These are phyloP conservation scores for Desmodesmus armatus DNA, from an alignment of 139 green algal genomes.

Conservation along the genomic window DNA sequence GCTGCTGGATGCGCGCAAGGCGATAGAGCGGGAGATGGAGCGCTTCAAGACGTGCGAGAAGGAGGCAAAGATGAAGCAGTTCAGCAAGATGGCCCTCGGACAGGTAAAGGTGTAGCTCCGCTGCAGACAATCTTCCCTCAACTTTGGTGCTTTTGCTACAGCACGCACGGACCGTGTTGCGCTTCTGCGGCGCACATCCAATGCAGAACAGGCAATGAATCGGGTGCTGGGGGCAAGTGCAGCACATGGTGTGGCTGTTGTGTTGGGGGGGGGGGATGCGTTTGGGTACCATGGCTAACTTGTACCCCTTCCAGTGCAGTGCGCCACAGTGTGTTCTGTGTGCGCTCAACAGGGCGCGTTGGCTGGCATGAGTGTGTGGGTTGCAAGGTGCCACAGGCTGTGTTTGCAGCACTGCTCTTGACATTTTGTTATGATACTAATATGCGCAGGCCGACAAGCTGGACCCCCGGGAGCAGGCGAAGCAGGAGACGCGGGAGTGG, in stretches of 20 bases:
- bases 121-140: constrained; percentile 6
- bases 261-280: neutral
- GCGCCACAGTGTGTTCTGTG: too few species aligned
- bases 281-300: neutral
- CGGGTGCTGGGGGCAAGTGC: neutral
- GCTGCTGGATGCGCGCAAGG: constrained; percentile 84
- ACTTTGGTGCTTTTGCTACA: neutral
- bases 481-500: constrained; percentile 92
- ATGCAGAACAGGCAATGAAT: neutral
- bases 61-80: constrained; percentile 98
- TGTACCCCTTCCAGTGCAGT: too few species aligned
- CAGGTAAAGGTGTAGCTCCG: neutral
- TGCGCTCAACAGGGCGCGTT: too few species aligned
- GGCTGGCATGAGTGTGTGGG: too few species aligned
- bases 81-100: constrained; percentile 89
- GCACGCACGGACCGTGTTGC: neutral
- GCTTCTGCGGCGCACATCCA: neutral
- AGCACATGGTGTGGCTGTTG: neutral
- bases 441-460: constrained; percentile 56
- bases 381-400: too few species aligned
- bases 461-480: constrained; percentile 91
- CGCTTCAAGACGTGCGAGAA: constrained; percentile 97
- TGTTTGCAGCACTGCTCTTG: too few species aligned
- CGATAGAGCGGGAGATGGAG: constrained; percentile 98
- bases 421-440: too few species aligned